Evolutionary conservation across 305 asterid genomes (phyloP), one percentile per base, ranked within the genome.

Genomic region (Petunia hybrid): DNA sequence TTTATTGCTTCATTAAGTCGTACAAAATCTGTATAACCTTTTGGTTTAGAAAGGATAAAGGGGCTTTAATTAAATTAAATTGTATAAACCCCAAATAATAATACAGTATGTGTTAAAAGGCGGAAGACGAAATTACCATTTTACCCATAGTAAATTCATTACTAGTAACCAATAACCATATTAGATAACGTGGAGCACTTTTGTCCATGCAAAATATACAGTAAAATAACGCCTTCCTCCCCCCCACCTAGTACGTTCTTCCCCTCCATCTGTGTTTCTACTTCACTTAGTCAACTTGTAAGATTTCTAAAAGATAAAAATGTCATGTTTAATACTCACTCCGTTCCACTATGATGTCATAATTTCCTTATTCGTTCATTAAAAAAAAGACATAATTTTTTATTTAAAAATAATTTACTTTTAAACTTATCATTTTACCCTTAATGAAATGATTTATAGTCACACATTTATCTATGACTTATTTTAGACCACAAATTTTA

Each of bases 181-280:
- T 16, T 64, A 12, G 22, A 56, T 56, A 53, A 89, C 92, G 94
- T 91, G 97, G 92, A 90, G 82, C 89, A 86, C 83, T 87, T 64
- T 75, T 10, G 86, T 88, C 97, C 94, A 88, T 81, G 89, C 88
- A 90, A 84, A 62, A 48, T 64, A 57, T 68, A 68, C 38, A 56
- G 16, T 13, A 55, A 10, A 13, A 60, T 36, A 59, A 66, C n/a
- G 35, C 38, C 75, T 43, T 42, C n/a, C 53, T 55, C 53, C 45
- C 71, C 2, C 48, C 14, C 4, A 5, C 39, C 66, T 8, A 39
- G n/a, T n/a, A n/a, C 56, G 16, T 7, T 46, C 77, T 46, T 70
- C 61, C 61, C 31, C 31, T 22, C 40, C 60, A 9, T 22, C 77
- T 46, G 16, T 70, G 43, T 70, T 22, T 70, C 22, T 22, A n/a